These are phyloP conservation scores for Dioszegia hungarica DNA, from an alignment of 768 basidiomycete species.

Conservation along the genomic window DNA sequence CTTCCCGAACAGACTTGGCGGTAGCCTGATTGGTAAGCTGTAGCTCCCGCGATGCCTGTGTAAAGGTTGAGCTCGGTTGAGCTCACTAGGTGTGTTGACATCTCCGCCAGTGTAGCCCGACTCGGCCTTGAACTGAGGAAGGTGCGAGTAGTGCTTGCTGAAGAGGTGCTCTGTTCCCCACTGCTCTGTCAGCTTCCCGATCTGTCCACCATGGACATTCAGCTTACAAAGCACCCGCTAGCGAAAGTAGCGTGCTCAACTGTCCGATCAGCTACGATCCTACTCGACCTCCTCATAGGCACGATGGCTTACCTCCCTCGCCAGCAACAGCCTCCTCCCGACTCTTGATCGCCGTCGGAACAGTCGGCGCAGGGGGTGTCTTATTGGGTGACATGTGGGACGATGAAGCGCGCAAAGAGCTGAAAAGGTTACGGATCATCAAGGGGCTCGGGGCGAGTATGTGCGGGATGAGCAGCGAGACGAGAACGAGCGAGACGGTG, in stretches of 20 bases:
- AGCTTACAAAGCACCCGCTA: slow-evolving; percentile 47
- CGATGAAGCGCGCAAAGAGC: slow-evolving; percentile 3
- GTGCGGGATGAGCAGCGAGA: slow-evolving; percentile 2
- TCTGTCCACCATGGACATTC: background rate
- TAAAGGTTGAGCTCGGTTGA: background rate
- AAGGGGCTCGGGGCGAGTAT: background rate
- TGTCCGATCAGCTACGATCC: slow-evolving; percentile 5
- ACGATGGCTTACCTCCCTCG: slow-evolving; percentile 44
- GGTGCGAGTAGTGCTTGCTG: slow-evolving; percentile 40
- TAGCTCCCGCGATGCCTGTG: background rate
- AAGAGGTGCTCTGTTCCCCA: slow-evolving; percentile 49
- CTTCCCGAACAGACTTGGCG: slow-evolving; percentile 68
- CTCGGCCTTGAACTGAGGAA: slow-evolving; percentile 43
- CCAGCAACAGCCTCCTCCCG: slow-evolving; percentile 25
- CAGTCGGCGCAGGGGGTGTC: slow-evolving; percentile 44
- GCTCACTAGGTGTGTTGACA: slow-evolving; percentile 34
- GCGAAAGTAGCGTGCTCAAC: slow-evolving; percentile 49
- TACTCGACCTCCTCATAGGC: too few relatives aligned
- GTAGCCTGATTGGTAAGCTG: slow-evolving; percentile 52
- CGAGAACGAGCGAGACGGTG: background rate
- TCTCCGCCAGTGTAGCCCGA: slow-evolving; percentile 48
- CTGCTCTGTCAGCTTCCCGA: slow-evolving; percentile 12
- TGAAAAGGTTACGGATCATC: slow-evolving; percentile 15
- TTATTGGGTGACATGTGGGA: slow-evolving; percentile 14
- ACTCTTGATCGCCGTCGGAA: slow-evolving; percentile 44